Base-by-base conservation (phyloP, 805 yeast genomes). In the Hanseniaspora guilliermondii region DNA sequence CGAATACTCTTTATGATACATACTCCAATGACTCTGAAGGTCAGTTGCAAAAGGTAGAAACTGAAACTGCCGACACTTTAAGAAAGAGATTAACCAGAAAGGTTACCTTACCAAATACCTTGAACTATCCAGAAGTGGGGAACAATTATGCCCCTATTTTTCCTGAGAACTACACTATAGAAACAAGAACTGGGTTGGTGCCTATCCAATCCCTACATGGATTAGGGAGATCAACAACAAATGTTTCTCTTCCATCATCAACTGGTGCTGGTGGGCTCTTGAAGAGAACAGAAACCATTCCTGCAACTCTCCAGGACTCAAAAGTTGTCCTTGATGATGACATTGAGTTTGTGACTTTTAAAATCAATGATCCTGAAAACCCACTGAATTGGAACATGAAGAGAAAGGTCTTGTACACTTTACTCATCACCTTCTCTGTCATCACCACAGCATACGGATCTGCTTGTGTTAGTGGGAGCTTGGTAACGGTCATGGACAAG, bases 361-460 rank as follows among this genome's bases (percentile, higher is more conserved):
- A 73, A 6, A 71, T 80, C 19, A 76, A 78, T 58, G 97, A 89
- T 66, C 94, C 95, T 0, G 91, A 79, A 61, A 89, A 89, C 68
- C 97, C 97, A 30, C 83, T 82, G 63, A 88, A 88, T 67, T 88
- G 97, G 97, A 70, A 76, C 25, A 53, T 70, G 33, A 60, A 61
- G 58, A 53, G 66, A 22, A 78, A 79, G 64, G 81, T 89, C 86
- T 3, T 66, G 1, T 85, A 83, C 64, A 87, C 97, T 0, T 64
- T 83, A 32, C 59, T 81, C 9, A 71, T 86, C 24, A 80, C 96
- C 1, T 59, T 79, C 33, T 74, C 85, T 58, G 96, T 89, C 49
- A 82, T 89, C 56, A 78, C 87, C 62, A 96, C 91, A 32, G 97
- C 97, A 2, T 88, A 86, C 66, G 96, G 96, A 40, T 86, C 96